phyloP scores from a whole-genome alignment of 805 yeast genomes.

The Lachancea lanzarotensis region DNA sequence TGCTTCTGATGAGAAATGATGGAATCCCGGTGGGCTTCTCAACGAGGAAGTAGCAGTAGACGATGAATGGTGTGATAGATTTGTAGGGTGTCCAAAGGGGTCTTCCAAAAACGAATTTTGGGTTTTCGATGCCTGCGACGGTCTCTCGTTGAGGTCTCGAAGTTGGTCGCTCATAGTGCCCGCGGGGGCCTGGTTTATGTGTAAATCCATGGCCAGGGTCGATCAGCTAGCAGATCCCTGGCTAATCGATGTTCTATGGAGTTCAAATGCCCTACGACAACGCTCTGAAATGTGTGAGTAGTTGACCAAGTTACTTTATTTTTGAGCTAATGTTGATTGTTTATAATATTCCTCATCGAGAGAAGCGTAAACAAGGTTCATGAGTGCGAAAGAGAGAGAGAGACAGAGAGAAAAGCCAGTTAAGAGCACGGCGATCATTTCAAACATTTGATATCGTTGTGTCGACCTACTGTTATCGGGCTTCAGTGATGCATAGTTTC shows the following conservation, averaged over 20 bases:
- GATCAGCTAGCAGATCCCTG: background rate
- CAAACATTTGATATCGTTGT: no score
- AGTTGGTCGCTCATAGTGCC: background rate
- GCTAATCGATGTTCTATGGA: background rate
- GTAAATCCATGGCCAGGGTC: background rate
- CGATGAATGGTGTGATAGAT: background rate
- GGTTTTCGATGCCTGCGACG: background rate
- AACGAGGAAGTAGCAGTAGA: slow-evolving; percentile 5
- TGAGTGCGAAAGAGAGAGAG: no score
- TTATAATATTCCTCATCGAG: slow-evolving; percentile 14
- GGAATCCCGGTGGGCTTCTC: slow-evolving; percentile 5
- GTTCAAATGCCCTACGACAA: background rate
- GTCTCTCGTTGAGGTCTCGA: slow-evolving; percentile 4
- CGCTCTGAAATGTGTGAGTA: background rate
- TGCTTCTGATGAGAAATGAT: slow-evolving; percentile 8
- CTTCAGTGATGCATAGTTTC: no score
- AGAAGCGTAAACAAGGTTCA: slow-evolving; percentile 5
- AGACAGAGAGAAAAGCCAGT: no score
- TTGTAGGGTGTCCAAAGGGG: background rate
- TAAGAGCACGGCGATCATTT: no score
- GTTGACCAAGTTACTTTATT: background rate
- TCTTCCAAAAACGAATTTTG: background rate
- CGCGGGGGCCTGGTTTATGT: background rate
- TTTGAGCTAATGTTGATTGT: slow-evolving; percentile 6
- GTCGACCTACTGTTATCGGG: no score